Percentiles rank a stretch among this genome's conserved stretches.
Evolutionary conservation across 202 grass and related monocot species (phyloP).

Genomic region (Musa balbisiana): DNA sequence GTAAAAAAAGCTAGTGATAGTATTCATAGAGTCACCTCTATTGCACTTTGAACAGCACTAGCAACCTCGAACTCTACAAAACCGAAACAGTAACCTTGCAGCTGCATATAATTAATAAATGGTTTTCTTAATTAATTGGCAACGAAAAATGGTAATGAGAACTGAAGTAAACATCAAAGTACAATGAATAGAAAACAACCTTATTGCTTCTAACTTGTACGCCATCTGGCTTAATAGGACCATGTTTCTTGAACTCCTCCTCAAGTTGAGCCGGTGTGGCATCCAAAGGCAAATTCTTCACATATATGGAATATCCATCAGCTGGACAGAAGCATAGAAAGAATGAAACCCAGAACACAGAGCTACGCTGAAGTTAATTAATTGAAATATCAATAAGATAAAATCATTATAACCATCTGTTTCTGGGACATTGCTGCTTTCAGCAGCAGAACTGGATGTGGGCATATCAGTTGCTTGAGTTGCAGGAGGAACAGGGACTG

Average conservation of each 20-base stretch:
- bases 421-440: conserved; percentile 55
- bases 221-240: conserved; percentile 60
- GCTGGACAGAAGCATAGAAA: conserved; percentile 34
- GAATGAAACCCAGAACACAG: neutral
- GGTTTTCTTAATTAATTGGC: neutral
- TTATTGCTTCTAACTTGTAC: conserved; percentile 99
- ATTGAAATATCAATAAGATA: conserved; percentile 1
- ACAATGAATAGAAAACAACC: conserved; percentile 27
- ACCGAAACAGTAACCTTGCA: conserved; percentile 78
- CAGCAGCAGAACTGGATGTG: conserved; percentile 36
- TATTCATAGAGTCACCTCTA: conserved; percentile 42
- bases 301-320: conserved; percentile 73
- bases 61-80: conserved; percentile 84
- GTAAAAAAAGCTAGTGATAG: neutral
- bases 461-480: conserved; percentile 42
- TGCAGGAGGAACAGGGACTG: conserved; percentile 20
- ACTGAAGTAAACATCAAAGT: neutral
- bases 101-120: conserved; percentile 38
- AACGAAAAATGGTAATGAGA: neutral
- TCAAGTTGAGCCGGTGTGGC: conserved; percentile 69
- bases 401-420: conserved; percentile 51
- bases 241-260: conserved; percentile 79
- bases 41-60: conserved; percentile 52
- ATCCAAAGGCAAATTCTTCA: conserved; percentile 62
- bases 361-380: neutral